Evolutionary conservation across 495 filamentous ascomycete species (phyloP).

Genomic region (Bombardia bombarda): DNA sequence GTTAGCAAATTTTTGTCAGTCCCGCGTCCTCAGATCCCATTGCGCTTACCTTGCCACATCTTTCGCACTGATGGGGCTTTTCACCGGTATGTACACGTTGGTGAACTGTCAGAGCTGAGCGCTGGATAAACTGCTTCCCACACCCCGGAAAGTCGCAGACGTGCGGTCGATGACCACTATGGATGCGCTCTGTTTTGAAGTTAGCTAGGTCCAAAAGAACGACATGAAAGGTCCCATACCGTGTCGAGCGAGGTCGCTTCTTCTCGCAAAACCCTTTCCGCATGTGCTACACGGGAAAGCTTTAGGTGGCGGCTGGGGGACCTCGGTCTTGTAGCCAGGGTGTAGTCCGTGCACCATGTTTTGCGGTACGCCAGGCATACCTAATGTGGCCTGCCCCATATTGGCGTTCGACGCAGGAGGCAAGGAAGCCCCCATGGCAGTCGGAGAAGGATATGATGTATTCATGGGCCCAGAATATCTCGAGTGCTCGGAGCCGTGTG

Average conservation of each 20-base stretch:
- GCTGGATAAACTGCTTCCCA: conserved; percentile 94
- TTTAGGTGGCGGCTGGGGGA: conserved; percentile 41
- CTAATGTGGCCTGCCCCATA: conserved; percentile 33
- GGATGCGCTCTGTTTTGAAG: conserved; percentile 73
- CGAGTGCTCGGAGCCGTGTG: conserved; percentile 57
- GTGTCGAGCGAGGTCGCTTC: conserved; percentile 91
- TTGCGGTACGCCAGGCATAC: conserved; percentile 46
- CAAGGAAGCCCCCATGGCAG: conserved; percentile 24
- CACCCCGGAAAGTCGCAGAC: conserved; percentile 86
- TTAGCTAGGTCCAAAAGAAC: conserved; percentile 6
- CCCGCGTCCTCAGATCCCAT: not conserved
- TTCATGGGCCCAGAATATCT: conserved; percentile 24
- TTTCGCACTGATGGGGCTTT: conserved; percentile 96
- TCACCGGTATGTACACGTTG: conserved; percentile 93
- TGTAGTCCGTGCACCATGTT: conserved; percentile 28
- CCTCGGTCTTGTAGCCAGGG: conserved; percentile 22
- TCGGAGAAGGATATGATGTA: conserved; percentile 27
- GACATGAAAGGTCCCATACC: conserved; percentile 49
- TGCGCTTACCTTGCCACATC: conserved; percentile 79
- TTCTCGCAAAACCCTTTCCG: conserved; percentile 83
- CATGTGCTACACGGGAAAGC: conserved; percentile 89
- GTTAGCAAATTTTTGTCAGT: too few species aligned
- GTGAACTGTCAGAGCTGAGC: conserved; percentile 95
- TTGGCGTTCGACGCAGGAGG: conserved; percentile 41
- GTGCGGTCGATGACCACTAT: conserved; percentile 86